Evolutionary conservation across 2,329 filamentous ascomycete genomes (phyloP).

Genomic region (Fusarium sp.): DNA sequence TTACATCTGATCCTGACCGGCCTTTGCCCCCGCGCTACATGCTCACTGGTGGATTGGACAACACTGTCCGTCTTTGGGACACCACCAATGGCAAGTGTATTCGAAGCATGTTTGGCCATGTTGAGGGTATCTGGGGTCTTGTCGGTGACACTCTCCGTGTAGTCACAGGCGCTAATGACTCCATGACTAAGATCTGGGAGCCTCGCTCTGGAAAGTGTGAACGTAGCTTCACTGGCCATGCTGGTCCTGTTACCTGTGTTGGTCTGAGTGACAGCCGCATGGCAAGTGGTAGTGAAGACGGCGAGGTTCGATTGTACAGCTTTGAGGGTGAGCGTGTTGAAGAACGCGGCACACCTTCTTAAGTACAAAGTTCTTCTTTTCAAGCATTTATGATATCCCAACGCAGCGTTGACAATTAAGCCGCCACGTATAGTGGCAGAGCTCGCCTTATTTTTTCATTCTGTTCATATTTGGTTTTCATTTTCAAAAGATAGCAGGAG

Average conservation of each 20-base stretch:
- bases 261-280: slow-evolving; percentile 90
- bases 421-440: neutral
- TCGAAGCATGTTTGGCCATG: slow-evolving; percentile 94
- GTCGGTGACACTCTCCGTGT: slow-evolving; percentile 89
- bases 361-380: slow-evolving; percentile 19
- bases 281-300: slow-evolving; percentile 93
- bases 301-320: slow-evolving; percentile 87
- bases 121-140: slow-evolving; percentile 95
- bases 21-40: slow-evolving; percentile 89
- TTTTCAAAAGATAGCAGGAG: slow-evolving; percentile 31
- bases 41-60: slow-evolving; percentile 90
- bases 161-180: slow-evolving; percentile 90
- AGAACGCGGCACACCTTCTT: slow-evolving; percentile 65
- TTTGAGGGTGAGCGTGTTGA: slow-evolving; percentile 70
- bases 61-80: slow-evolving; percentile 93
- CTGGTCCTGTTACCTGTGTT: slow-evolving; percentile 92
- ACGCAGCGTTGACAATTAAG: slow-evolving; percentile 8
- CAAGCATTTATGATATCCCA: slow-evolving; percentile 18
- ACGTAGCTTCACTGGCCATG: slow-evolving; percentile 90
- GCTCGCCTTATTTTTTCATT: slow-evolving; percentile 4
- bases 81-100: slow-evolving; percentile 84
- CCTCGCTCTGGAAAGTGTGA: slow-evolving; percentile 91
- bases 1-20: slow-evolving; percentile 71
- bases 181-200: slow-evolving; percentile 95
- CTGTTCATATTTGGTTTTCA: slow-evolving; percentile 2